Evolutionary conservation across 1,139 yeast species (phyloP).

Genomic region (Candida glucosophila): DNA sequence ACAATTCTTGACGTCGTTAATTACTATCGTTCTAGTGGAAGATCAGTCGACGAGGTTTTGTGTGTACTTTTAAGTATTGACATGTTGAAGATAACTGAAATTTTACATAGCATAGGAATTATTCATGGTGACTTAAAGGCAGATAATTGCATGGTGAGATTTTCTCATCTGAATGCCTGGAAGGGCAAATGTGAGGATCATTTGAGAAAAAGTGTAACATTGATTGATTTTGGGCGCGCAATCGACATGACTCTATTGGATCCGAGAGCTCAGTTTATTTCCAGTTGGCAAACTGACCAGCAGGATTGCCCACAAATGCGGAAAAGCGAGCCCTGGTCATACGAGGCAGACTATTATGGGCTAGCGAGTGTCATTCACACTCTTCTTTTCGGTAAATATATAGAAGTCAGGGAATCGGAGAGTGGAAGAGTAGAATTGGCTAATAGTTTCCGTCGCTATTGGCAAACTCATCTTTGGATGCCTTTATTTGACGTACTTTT

Average conservation of each 20-base stretch:
- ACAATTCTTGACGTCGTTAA: conserved; percentile 71
- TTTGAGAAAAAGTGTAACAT: conserved; percentile 47
- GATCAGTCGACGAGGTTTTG: conserved; percentile 50
- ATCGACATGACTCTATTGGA: conserved; percentile 57
- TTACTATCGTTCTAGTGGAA: conserved; percentile 21
- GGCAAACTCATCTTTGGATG: conserved; percentile 71
- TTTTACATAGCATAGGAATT: conserved; percentile 55
- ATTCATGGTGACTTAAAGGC: conserved; percentile 85
- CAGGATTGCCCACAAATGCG: conserved; percentile 78
- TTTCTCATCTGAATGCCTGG: conserved; percentile 41
- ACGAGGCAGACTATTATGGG: conserved; percentile 81
- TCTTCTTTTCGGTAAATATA: conserved; percentile 59
- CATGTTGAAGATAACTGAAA: conserved; percentile 50
- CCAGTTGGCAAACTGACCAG: conserved; percentile 56
- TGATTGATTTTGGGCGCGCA: conserved; percentile 82
- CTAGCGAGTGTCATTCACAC: conserved; percentile 70
- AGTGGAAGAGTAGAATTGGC: conserved; percentile 25
- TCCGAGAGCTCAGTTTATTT: conserved; percentile 42
- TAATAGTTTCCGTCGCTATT: conserved; percentile 56
- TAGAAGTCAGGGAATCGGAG: conserved; percentile 29
- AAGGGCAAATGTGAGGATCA: too few relatives aligned
- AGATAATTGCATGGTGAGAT: conserved; percentile 75
- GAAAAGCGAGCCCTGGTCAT: conserved; percentile 58
- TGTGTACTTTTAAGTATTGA: conserved; percentile 60
- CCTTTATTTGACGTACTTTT: conserved; percentile 56